Evolutionary conservation across 169 alveolate genomes (phyloP).

Genomic region (Plasmodium gallinaceum): DNA sequence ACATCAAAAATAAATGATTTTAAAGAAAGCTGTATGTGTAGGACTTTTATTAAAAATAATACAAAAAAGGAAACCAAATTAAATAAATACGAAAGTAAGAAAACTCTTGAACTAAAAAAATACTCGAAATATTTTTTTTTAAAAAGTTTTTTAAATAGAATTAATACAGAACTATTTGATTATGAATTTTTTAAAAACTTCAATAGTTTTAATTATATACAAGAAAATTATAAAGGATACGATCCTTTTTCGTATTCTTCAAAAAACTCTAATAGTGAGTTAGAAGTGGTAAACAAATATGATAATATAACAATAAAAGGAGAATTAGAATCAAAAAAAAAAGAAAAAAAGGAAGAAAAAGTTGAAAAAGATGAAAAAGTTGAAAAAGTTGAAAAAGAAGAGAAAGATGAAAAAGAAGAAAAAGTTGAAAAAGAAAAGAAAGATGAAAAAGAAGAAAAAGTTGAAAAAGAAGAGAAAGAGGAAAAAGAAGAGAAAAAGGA

Average conservation of each 20-base stretch:
- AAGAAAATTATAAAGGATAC: conserved; percentile 13
- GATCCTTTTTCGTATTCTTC: background rate
- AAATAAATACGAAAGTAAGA: conserved; percentile 30
- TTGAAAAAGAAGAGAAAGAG: background rate
- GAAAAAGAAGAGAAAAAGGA: background rate
- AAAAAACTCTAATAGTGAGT: background rate
- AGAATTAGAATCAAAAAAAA: too few species aligned
- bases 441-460: background rate
- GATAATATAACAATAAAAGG: too few species aligned
- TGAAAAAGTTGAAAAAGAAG: background rate
- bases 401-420: background rate
- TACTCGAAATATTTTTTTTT: conserved; percentile 64
- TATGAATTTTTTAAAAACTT: conserved; percentile 24
- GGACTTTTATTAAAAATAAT: conserved; percentile 24
- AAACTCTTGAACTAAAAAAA: conserved; percentile 47
- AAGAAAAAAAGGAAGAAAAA: background rate
- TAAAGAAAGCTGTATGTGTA: conserved; percentile 26
- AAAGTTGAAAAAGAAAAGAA: background rate
- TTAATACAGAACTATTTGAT: conserved; percentile 46
- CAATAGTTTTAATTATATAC: conserved; percentile 7
- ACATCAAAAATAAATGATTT: conserved; percentile 29
- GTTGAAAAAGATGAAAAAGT: background rate
- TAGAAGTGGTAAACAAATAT: too few species aligned
- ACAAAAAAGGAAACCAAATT: background rate
- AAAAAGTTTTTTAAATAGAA: conserved; percentile 47